Evolutionary conservation across 495 filamentous ascomycete genomes (phyloP).

Genomic region (Neurospora tetrasperma): DNA sequence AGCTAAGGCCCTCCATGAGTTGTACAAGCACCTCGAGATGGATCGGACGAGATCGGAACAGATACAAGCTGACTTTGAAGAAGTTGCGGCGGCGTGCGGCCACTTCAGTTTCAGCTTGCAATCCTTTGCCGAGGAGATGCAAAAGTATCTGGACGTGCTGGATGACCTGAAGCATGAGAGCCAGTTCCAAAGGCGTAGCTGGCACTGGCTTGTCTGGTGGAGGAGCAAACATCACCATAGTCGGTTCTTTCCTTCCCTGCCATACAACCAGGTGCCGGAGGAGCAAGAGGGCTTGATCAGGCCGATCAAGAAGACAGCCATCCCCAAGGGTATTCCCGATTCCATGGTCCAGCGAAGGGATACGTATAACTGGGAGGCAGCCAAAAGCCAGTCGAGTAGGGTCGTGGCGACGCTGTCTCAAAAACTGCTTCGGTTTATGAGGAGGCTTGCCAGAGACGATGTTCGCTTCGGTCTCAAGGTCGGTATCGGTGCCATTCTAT

Average conservation of each 20-base stretch:
- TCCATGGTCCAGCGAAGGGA: conserved; percentile 32
- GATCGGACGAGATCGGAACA: conserved; percentile 52
- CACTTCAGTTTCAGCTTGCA: conserved; percentile 87
- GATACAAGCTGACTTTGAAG: conserved; percentile 87
- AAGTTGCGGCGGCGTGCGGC: conserved; percentile 89
- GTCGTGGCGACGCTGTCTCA: conserved; percentile 29
- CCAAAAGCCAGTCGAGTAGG: conserved; percentile 23
- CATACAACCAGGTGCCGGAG: conserved; percentile 47
- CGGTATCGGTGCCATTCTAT: conserved; percentile 75
- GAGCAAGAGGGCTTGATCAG: conserved; percentile 27
- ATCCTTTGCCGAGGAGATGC: conserved; percentile 82
- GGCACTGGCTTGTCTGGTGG: conserved; percentile 88
- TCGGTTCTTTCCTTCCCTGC: conserved; percentile 17
- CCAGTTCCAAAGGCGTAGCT: conserved; percentile 53
- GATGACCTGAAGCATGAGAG: conserved; percentile 68
- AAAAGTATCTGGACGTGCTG: conserved; percentile 67
- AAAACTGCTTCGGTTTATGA: conserved; percentile 25
- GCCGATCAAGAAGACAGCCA: conserved; percentile 34
- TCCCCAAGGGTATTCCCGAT: conserved; percentile 39
- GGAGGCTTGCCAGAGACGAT: conserved; percentile 40
- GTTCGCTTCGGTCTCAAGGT: conserved; percentile 81
- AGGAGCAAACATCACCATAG: conserved; percentile 20
- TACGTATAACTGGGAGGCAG: conserved; percentile 32
- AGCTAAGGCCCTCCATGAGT: conserved; percentile 57
- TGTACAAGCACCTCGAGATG: conserved; percentile 70